Conservation (phyloP, 495 filamentous ascomycete species). For the Neurospora sp. region DNA sequence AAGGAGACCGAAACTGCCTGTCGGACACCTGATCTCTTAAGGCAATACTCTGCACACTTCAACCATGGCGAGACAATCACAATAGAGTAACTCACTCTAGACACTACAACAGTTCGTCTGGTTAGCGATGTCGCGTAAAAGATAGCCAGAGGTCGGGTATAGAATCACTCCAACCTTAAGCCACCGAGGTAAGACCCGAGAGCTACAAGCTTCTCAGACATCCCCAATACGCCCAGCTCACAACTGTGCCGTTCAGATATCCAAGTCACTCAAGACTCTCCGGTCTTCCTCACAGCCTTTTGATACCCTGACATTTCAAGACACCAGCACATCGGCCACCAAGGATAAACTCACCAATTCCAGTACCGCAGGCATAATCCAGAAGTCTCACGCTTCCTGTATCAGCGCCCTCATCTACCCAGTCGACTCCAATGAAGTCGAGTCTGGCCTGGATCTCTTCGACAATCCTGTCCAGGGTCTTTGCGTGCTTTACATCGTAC, state of each 20-base stretch:
- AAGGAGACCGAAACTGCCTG: not conserved
- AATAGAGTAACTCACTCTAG: conserved; percentile 2
- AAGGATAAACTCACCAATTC: conserved; percentile 32
- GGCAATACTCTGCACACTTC: not conserved
- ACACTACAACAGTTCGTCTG: not conserved
- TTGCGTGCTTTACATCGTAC: conserved; percentile 32
- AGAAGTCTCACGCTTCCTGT: conserved; percentile 44
- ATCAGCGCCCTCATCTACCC: conserved; percentile 27
- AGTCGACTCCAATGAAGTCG: conserved; percentile 53
- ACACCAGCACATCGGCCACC: conserved; percentile 35
- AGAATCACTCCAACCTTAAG: not conserved
- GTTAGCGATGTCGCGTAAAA: not conserved
- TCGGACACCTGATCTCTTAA: not conserved
- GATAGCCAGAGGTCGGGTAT: not conserved
- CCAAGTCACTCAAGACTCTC: not conserved
- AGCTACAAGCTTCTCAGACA: not conserved
- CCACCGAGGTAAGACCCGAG: not conserved
- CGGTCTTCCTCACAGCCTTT: not conserved
- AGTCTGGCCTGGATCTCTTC: conserved; percentile 41
- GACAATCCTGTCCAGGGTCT: conserved; percentile 28
- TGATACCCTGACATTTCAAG: not conserved
- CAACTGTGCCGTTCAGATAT: not conserved
- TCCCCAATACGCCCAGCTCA: not conserved
- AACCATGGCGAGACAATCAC: not conserved
- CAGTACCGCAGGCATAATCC: conserved; percentile 72